Percentiles rank a stretch among this genome's conserved stretches.
phyloP scores from a whole-genome alignment of 768 basidiomycete genomes.

The Phaeotremella skinneri region DNA sequence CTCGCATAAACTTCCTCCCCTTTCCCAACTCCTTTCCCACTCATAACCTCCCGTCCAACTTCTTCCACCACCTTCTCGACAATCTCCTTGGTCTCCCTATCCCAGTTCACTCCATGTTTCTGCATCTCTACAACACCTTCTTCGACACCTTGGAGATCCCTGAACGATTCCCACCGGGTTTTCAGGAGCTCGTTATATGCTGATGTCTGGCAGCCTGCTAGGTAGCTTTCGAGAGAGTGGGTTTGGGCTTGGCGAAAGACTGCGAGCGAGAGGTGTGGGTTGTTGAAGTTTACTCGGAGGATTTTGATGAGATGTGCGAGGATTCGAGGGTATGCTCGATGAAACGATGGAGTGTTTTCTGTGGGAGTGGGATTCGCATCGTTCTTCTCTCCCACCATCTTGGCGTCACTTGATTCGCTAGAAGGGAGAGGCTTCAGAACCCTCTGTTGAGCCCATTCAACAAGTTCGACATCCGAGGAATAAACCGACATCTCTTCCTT shows the following conservation, averaged over 20 bases:
- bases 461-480: conserved; percentile 31
- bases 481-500: conserved; percentile 43
- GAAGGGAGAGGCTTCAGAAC: conserved; percentile 31
- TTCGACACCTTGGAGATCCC: conserved; percentile 73
- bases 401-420: not conserved
- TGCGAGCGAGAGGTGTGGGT: conserved; percentile 76
- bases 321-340: conserved; percentile 69
- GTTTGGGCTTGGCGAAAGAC: conserved; percentile 77
- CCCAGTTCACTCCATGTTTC: conserved; percentile 69
- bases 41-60: conserved; percentile 51
- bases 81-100: conserved; percentile 62
- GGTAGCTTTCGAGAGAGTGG: conserved; percentile 74
- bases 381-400: no score
- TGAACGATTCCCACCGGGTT: conserved; percentile 79
- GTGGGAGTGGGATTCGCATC: not conserved
- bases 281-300: conserved; percentile 72
- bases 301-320: conserved; percentile 73
- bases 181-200: conserved; percentile 85
- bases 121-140: conserved; percentile 76
- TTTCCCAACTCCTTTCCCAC: not conserved
- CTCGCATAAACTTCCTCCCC: conserved; percentile 25
- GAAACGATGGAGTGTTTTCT: conserved; percentile 14
- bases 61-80: conserved; percentile 65
- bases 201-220: conserved; percentile 81
- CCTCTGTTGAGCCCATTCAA: conserved; percentile 34